Evolutionary conservation across 176 grass and related monocot genomes (phyloP).

Genomic region (Zea luxurians): DNA sequence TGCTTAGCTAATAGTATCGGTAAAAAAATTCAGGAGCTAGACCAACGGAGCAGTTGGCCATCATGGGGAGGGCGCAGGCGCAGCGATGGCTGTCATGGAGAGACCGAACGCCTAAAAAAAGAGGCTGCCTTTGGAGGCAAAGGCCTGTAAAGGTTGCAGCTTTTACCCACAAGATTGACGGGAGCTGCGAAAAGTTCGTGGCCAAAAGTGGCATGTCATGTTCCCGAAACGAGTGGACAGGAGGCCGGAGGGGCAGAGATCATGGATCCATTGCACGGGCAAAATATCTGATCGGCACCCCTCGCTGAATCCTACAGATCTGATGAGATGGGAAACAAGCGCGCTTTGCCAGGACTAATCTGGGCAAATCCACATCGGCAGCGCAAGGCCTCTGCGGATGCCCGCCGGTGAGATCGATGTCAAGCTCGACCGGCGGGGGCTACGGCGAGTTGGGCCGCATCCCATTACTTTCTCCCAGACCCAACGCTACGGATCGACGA

Average conservation of each 20-base stretch:
- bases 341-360: neutral
- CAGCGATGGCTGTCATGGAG: neutral
- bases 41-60: neutral
- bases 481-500: neutral
- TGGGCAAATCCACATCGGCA: neutral
- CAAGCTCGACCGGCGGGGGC: neutral
- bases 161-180: conserved; percentile 9
- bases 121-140: neutral
- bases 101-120: neutral
- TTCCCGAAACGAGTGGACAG: conserved; percentile 19
- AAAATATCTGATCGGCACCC: conserved; percentile 17
- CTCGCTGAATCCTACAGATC: conserved; percentile 36
- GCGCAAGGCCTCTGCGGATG: neutral
- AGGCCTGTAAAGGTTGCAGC: neutral
- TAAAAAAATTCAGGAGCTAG: neutral
- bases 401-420: conserved; percentile 5
- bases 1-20: neutral
- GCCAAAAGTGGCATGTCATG: conserved; percentile 12
- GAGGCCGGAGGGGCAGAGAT: neutral
- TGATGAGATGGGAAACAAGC: neutral
- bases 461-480: neutral
- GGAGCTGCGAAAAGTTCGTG: neutral
- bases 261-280: neutral
- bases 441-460: neutral
- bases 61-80: neutral